A percentile compares a stretch with the other conserved stretches of the same genome.
Evolutionary conservation across 2,329 filamentous ascomycete genomes (phyloP).

Genomic region (Arachnopeziza araneosa): DNA sequence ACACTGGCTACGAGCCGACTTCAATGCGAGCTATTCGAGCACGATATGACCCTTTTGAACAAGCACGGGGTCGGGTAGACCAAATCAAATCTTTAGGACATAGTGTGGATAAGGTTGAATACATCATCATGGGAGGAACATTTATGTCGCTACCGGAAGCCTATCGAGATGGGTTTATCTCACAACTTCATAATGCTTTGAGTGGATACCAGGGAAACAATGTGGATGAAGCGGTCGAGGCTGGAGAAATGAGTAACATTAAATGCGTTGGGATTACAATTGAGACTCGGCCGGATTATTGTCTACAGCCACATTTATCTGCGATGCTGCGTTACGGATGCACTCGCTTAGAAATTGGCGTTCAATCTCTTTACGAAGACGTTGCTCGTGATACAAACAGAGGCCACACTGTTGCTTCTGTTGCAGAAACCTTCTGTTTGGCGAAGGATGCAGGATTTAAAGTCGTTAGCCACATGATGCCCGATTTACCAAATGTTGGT

Average conservation of each 20-base stretch:
- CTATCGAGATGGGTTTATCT: slow-evolving; percentile 90
- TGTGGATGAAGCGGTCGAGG: slow-evolving; percentile 91
- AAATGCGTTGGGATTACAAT: slow-evolving; percentile 99
- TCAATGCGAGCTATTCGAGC: slow-evolving; percentile 98
- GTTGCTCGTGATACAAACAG: slow-evolving; percentile 97
- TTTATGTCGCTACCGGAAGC: slow-evolving; percentile 93
- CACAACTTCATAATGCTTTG: slow-evolving; percentile 91
- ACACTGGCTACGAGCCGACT: slow-evolving; percentile 96
- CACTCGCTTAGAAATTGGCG: slow-evolving; percentile 88
- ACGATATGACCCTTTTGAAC: slow-evolving; percentile 95
- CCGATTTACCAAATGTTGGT: slow-evolving; percentile 92
- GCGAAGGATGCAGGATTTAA: slow-evolving; percentile 98
- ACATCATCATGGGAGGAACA: slow-evolving; percentile 99
- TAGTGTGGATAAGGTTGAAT: slow-evolving; percentile 98
- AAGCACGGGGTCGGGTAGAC: slow-evolving; percentile 90
- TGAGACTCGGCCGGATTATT: slow-evolving; percentile 95
- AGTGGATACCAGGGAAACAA: slow-evolving; percentile 92
- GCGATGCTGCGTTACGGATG: slow-evolving; percentile 98
- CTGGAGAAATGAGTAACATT: slow-evolving; percentile 92
- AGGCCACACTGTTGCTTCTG: slow-evolving; percentile 90
- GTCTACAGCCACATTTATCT: slow-evolving; percentile 87
- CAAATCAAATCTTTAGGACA: slow-evolving; percentile 94
- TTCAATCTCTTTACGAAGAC: slow-evolving; percentile 95
- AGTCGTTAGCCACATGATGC: slow-evolving; percentile 99
- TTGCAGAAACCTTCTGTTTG: slow-evolving; percentile 95